These are phyloP conservation scores for Pseudocercospora cruenta DNA, from an alignment of 2,329 filamentous ascomycete genomes.

Conservation along the genomic window DNA sequence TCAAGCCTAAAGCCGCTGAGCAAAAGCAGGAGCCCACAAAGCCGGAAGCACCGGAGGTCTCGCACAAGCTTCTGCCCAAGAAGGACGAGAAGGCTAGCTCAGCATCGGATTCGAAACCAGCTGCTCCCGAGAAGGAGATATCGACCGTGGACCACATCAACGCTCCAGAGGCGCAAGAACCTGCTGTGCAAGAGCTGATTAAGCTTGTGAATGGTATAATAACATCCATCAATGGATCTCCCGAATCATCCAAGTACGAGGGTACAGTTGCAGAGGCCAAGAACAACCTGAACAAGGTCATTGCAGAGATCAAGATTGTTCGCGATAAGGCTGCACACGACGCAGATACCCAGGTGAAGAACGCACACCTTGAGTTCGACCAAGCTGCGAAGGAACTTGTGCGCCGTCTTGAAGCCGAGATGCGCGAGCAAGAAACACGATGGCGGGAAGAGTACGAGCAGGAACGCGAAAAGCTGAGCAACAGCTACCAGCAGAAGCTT, in stretches of 20 bases:
- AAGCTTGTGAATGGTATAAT: slow-evolving; percentile 97
- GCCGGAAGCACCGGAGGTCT: slow-evolving; percentile 27
- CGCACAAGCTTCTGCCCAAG: slow-evolving; percentile 25
- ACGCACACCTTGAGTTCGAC: slow-evolving; percentile 78
- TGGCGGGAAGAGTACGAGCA: slow-evolving; percentile 88
- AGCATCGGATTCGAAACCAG: slow-evolving; percentile 33
- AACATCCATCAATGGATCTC: slow-evolving; percentile 86
- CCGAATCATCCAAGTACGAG: slow-evolving; percentile 75
- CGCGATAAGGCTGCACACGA: slow-evolving; percentile 70
- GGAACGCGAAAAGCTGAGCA: slow-evolving; percentile 78
- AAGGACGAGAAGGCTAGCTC: slow-evolving; percentile 23
- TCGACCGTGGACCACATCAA: slow-evolving; percentile 76
- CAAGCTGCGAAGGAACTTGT: slow-evolving; percentile 85
- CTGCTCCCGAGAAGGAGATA: slow-evolving; percentile 49
- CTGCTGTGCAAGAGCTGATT: slow-evolving; percentile 87
- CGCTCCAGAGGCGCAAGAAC: slow-evolving; percentile 76
- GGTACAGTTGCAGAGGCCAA: slow-evolving; percentile 84
- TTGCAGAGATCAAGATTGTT: slow-evolving; percentile 74
- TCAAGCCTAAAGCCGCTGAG: slow-evolving; percentile 40
- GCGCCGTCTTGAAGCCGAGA: slow-evolving; percentile 79
- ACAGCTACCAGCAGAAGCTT: slow-evolving; percentile 78
- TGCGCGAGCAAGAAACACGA: slow-evolving; percentile 76
- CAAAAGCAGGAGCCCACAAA: slow-evolving; percentile 31
- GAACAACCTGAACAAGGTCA: slow-evolving; percentile 75
- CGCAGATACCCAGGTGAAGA: slow-evolving; percentile 74